Base-by-base conservation (phyloP, 1,284 basidiomycete species). In the Ganoderma meredithae region DNA sequence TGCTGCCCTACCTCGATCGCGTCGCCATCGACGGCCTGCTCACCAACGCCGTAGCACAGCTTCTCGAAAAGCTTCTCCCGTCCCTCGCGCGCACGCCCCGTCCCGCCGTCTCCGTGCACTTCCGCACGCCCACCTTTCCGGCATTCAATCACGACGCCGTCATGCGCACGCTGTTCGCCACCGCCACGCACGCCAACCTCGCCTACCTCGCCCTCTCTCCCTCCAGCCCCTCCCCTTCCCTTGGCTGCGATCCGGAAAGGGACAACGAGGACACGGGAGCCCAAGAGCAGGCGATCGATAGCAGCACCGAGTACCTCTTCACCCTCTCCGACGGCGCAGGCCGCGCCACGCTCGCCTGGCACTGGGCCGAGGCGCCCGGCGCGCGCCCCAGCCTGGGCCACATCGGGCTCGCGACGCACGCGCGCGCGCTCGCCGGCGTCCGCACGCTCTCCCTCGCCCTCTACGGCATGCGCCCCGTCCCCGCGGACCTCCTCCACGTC, bases 341-440 rank as follows among this genome's bases (percentile, higher is more conserved):
- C n/a, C 70, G 68, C 49, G 49, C 69, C 22, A 49, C 62, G 33
- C 53, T 71, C 15, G 55, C 55, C 58, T 71, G 70, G 70, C 61
- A 66, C 47, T 71, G 70, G 70, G 19, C 49, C 3, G 36, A 49
- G 1, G 40, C 60, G 5, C 61, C 25, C 3, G 59, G 52, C 31
- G 44, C 52, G 31, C 43, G 61, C 19, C 60, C 70, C n/a, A 64
- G 52, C 59, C 61, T 69, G 6, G 47, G 40, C 5, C 66, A 65
- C 59, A 61, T 71, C 66, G 44, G 59, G 19, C 70, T 71, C 63
- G 63, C 40, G 36, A 36, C 53, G 31, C 41, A 39, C 39, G 55
- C 63, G 7, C 41, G 43, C 39, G 55, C 63, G 7, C 62, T 71
- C 52, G 40, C 56, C 8, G 49, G 33, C 52, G 62, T 71, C 17